Evolutionary conservation across 768 basidiomycete species (phyloP).

Genomic region (Trametopsis cervina): DNA sequence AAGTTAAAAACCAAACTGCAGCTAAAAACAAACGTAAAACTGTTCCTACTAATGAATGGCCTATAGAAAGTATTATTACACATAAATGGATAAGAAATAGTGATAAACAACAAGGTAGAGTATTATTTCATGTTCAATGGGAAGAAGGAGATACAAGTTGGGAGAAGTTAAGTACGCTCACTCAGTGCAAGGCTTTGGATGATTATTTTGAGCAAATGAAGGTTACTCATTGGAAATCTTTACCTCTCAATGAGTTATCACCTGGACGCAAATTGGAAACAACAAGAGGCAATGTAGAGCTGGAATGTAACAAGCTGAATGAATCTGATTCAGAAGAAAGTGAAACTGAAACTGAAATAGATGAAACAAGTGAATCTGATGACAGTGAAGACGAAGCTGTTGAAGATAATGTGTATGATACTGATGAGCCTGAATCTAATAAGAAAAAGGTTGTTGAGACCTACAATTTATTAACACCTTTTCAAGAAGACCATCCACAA

Average conservation of each 20-base stretch:
- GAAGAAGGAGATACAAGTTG: neutral
- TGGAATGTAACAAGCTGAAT: no score
- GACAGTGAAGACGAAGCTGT: neutral
- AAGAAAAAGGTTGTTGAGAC: neutral
- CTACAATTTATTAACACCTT: neutral
- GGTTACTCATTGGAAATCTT: neutral
- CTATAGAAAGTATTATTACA: neutral
- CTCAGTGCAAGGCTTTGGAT: neutral
- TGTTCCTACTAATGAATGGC: neutral
- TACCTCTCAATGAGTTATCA: neutral
- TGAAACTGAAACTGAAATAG: neutral
- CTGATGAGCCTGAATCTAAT: neutral
- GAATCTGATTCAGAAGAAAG: neutral
- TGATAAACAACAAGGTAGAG: neutral
- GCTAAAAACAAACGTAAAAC: neutral
- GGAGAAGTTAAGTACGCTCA: neutral
- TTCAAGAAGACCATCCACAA: conserved; percentile 11
- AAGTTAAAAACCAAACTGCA: neutral
- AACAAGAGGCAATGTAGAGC: no score
- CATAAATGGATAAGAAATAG: conserved; percentile 13
- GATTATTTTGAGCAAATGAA: neutral
- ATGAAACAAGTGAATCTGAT: neutral
- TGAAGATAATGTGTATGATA: neutral
- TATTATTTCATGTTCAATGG: neutral
- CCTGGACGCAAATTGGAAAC: neutral